These are phyloP conservation scores for Arachis hypogaea DNA, from an alignment of 306 rosid genomes.

Conservation along the genomic window DNA sequence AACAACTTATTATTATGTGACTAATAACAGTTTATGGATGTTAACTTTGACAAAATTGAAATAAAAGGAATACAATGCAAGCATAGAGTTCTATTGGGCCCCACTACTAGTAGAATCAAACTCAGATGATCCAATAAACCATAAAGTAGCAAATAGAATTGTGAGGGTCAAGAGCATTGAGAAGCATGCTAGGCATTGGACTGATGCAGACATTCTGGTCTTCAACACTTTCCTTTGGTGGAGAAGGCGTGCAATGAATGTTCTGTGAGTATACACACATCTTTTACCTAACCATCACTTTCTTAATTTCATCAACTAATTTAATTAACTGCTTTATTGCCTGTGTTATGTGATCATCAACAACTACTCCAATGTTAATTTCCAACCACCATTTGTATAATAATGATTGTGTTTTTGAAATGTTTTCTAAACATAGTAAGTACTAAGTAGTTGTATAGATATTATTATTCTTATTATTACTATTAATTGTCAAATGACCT, in stretches of 20 bases:
- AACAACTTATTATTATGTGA: not conserved
- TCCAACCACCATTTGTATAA: slow-evolving; percentile 6
- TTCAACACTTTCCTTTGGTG: slow-evolving; percentile 87
- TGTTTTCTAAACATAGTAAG: not conserved
- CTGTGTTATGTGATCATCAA: too few species aligned
- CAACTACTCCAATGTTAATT: not conserved
- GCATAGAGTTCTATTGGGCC: slow-evolving; percentile 86
- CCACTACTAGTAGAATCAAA: slow-evolving; percentile 85
- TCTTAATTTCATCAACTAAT: not conserved
- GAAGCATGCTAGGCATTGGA: slow-evolving; percentile 78
- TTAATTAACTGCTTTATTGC: too few species aligned
- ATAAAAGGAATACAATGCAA: slow-evolving; percentile 74
- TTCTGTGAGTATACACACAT: slow-evolving; percentile 46
- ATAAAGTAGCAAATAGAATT: slow-evolving; percentile 56
- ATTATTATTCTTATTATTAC: too few species aligned
- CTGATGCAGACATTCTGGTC: slow-evolving; percentile 64
- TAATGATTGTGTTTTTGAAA: not conserved
- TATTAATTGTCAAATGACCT: too few species aligned
- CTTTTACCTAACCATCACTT: slow-evolving; percentile 3
- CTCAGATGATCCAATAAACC: slow-evolving; percentile 71
- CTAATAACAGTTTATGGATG: not conserved
- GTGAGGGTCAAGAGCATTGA: slow-evolving; percentile 77
- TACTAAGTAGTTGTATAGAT: not conserved
- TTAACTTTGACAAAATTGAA: not conserved
- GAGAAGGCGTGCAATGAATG: slow-evolving; percentile 69